phyloP scores from a whole-genome alignment of 768 basidiomycete genomes.

The Suillus placidus region DNA sequence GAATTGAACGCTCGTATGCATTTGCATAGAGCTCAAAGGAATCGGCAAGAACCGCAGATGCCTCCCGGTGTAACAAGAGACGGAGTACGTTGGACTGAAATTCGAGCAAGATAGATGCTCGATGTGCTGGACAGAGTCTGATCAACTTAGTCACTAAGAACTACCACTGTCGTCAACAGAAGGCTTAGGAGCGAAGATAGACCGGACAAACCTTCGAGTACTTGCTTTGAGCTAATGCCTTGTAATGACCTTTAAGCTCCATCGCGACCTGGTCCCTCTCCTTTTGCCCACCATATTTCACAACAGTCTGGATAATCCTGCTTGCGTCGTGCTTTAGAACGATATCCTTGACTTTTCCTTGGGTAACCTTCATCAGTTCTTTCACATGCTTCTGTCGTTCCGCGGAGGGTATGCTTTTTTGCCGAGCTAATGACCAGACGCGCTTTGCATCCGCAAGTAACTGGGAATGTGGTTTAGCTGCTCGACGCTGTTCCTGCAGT shows the following conservation, averaged over 20 bases:
- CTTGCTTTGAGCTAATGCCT: conserved; percentile 78
- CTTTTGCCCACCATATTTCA: conserved; percentile 75
- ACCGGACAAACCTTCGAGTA: conserved; percentile 76
- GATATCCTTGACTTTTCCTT: conserved; percentile 83
- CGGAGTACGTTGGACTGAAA: conserved; percentile 77
- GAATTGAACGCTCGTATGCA: conserved; percentile 77
- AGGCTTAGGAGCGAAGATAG: not conserved
- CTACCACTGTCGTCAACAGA: conserved; percentile 37
- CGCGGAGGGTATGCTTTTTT: conserved; percentile 66
- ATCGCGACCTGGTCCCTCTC: conserved; percentile 80
- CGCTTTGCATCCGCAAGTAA: conserved; percentile 73
- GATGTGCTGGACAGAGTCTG: conserved; percentile 71
- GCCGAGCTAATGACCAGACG: conserved; percentile 75
- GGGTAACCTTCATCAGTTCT: conserved; percentile 73
- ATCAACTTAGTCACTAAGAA: conserved; percentile 83
- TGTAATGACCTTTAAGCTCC: conserved; percentile 82
- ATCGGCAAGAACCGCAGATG: conserved; percentile 82
- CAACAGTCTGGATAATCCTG: conserved; percentile 77
- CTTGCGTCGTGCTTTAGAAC: conserved; percentile 93
- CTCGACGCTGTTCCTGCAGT: conserved; percentile 68
- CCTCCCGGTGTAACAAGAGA: conserved; percentile 83
- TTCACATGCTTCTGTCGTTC: conserved; percentile 77
- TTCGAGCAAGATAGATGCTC: conserved; percentile 74
- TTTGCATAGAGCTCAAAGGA: conserved; percentile 88
- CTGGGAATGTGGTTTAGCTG: conserved; percentile 75